These are phyloP conservation scores for Davidsoniella eucalypti DNA, from an alignment of 2,329 filamentous ascomycete species.

Conservation along the genomic window DNA sequence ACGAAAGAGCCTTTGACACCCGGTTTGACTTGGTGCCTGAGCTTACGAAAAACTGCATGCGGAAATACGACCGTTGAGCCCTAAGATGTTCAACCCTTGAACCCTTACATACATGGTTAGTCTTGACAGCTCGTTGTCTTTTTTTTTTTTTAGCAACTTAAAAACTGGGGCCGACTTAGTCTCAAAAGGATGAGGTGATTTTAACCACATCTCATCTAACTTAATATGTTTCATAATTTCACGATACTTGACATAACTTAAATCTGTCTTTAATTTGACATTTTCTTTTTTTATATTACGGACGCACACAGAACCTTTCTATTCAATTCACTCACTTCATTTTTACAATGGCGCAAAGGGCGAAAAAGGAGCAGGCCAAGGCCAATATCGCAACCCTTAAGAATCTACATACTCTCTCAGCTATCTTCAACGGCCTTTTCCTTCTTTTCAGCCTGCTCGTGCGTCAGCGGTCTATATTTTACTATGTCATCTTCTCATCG, in stretches of 20 bases:
- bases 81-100: neutral
- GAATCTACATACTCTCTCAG: slow-evolving; percentile 63
- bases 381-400: slow-evolving; percentile 64
- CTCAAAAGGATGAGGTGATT: neutral
- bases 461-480: slow-evolving; percentile 43
- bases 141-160: neutral
- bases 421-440: slow-evolving; percentile 57
- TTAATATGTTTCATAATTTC: neutral
- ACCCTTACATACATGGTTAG: neutral
- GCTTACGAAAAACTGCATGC: too few species aligned
- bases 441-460: slow-evolving; percentile 54
- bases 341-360: slow-evolving; percentile 43
- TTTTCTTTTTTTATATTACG: neutral
- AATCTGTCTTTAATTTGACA: neutral
- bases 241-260: neutral
- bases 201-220: slow-evolving; percentile 4
- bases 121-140: too few species aligned
- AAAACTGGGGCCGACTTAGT: neutral
- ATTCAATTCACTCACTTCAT: neutral
- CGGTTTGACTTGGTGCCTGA: too few species aligned
- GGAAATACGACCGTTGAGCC: too few species aligned
- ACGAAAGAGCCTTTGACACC: neutral
- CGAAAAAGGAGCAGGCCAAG: slow-evolving; percentile 52
- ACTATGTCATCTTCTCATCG: slow-evolving; percentile 55
- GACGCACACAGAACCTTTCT: neutral